Conservation (phyloP, 371 early-diverging fungal species). For the Rhizopus arrhizus region DNA sequence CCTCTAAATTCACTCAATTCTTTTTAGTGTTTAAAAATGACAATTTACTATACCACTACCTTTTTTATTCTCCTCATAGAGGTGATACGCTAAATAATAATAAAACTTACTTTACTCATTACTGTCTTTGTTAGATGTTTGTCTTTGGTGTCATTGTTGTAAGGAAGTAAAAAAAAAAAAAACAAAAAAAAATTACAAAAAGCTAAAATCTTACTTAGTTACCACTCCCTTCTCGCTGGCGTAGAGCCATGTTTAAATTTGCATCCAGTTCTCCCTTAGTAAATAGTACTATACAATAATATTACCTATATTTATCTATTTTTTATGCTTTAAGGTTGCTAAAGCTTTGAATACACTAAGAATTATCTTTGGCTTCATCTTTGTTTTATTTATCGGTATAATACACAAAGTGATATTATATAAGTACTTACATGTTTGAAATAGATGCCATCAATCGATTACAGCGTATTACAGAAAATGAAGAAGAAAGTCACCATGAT, state of each 20-base stretch:
- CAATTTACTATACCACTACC: neutral
- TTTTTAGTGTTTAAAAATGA: too few relatives aligned
- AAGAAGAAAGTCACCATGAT: conserved; percentile 41
- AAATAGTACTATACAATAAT: neutral
- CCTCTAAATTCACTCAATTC: too few relatives aligned
- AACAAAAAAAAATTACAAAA: too few relatives aligned
- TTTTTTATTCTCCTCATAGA: neutral
- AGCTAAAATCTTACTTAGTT: conserved; percentile 27
- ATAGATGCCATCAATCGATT: conserved; percentile 74
- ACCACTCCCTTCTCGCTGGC: conserved; percentile 58
- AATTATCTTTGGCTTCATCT: conserved; percentile 48
- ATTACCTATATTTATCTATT: neutral
- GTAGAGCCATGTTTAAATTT: conserved; percentile 52
- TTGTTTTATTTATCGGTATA: conserved; percentile 60
- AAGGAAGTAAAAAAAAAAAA: too few relatives aligned
- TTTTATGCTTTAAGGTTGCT: conserved; percentile 28
- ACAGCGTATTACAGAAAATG: conserved; percentile 52
- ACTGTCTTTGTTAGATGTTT: too few relatives aligned
- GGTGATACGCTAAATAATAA: too few relatives aligned
- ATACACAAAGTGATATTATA: neutral
- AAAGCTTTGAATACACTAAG: conserved; percentile 49
- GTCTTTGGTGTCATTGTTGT: too few relatives aligned
- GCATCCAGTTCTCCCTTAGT: conserved; percentile 41
- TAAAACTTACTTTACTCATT: too few relatives aligned
- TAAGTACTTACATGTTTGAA: neutral